Evolutionary conservation across 1,284 basidiomycete genomes (phyloP), one percentile per base, ranked within the genome.

Genomic region (Waitea zeae): DNA sequence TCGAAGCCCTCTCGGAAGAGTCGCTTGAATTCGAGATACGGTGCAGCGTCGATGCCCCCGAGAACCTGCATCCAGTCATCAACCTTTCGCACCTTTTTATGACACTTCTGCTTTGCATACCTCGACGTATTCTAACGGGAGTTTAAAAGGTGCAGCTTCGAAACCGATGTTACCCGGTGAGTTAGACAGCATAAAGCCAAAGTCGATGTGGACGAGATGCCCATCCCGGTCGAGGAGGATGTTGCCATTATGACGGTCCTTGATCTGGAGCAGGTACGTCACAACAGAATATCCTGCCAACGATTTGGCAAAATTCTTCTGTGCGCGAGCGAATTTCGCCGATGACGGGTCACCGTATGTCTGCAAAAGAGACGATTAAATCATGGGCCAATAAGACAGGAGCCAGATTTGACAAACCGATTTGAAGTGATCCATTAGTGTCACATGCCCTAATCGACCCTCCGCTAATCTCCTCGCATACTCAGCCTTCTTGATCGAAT

Each of bases 401-500:
- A 34, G 15, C 7, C 22, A 31, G 20, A 20, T 28, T 19, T 39
- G 35, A 11, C 32, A 7, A 5, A 87, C 86, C 41, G 73, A 72
- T 49, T 73, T 72, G 52, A 90, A 96, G 53, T 96, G 86, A 50
- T 96, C 89, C 46, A 88, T 61, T 36, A 96, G 53, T 1, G 82
- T 83, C 36, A 93, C 87, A 51, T 88, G 76, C 19, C 81, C 83
- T 17, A 93, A 59, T 35, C 71, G 67, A 18, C 86, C 86, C 43
- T 73, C 71, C 1, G 84, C 73, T 13, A 93, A 59, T 39, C 88
- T 67, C 39, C 87, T 69, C 2, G 89, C 87, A 54, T 98, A 98
- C 49, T 96, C 90, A 3, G 89, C 83, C 58, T 98, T 99, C 64
- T 98, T 98, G 56, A 99, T 95, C 6, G 93, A 97, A 53, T 99